Percentiles rank a stretch among this genome's conserved stretches.
These are phyloP conservation scores for Xerocomellus dryophilus DNA, from an alignment of 768 basidiomycete species.

Conservation along the genomic window DNA sequence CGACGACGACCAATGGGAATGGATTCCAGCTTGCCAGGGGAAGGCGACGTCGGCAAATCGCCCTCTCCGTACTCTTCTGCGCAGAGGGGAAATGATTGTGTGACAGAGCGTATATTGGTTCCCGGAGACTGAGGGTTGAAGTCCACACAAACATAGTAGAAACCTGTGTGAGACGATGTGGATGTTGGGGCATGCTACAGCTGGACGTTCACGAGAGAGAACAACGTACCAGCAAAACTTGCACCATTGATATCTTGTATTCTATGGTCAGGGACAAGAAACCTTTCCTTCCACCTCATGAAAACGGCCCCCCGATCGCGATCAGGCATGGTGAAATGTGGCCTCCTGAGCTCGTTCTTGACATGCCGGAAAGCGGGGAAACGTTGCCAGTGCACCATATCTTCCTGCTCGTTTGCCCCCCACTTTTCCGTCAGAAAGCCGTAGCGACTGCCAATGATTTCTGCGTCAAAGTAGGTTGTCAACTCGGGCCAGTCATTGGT, in stretches of 20 bases:
- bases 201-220: not conserved
- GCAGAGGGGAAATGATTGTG: slow-evolving; percentile 37
- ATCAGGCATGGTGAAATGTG: slow-evolving; percentile 74
- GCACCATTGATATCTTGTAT: slow-evolving; percentile 94
- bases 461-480: slow-evolving; percentile 95
- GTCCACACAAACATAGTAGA: slow-evolving; percentile 95
- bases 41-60: slow-evolving; percentile 29
- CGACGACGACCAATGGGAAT: slow-evolving; percentile 35
- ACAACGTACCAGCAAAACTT: slow-evolving; percentile 80
- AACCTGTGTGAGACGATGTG: slow-evolving; percentile 47
- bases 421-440: slow-evolving; percentile 90
- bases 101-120: slow-evolving; percentile 30
- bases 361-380: slow-evolving; percentile 89
- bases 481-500: slow-evolving; percentile 95
- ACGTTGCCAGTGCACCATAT: slow-evolving; percentile 91
- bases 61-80: slow-evolving; percentile 27
- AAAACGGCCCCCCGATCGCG: slow-evolving; percentile 81
- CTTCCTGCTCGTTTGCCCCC: slow-evolving; percentile 89
- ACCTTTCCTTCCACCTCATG: slow-evolving; percentile 97
- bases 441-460: slow-evolving; percentile 87
- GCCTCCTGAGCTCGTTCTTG: slow-evolving; percentile 73
- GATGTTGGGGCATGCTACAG: slow-evolving; percentile 17
- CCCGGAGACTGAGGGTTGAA: slow-evolving; percentile 64
- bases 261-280: slow-evolving; percentile 91
- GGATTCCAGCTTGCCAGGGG: slow-evolving; percentile 38